A percentile compares a stretch with the other conserved stretches of the same genome.
These are phyloP conservation scores for Logfia minima DNA, from an alignment of 129 eudicot species.

Conservation along the genomic window DNA sequence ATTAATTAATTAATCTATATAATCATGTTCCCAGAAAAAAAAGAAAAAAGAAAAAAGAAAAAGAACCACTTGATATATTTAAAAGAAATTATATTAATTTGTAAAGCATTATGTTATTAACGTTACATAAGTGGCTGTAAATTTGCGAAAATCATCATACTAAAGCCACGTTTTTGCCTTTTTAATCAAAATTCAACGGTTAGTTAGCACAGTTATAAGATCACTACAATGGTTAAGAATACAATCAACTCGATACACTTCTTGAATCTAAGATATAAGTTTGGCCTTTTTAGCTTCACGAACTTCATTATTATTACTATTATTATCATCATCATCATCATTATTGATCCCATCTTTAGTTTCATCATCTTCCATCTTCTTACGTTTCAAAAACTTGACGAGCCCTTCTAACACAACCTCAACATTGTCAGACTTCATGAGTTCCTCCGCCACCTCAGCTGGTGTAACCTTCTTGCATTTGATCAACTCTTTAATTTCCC, in stretches of 20 bases:
- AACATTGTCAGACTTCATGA: conserved; percentile 52
- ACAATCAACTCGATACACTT: background rate
- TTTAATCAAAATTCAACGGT: no score
- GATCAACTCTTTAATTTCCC: conserved; percentile 53
- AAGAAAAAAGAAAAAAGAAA: no score
- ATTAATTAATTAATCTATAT: no score
- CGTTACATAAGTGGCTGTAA: no score
- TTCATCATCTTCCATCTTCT: background rate
- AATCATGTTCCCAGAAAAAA: no score
- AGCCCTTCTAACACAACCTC: conserved; percentile 51
- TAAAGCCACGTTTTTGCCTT: no score
- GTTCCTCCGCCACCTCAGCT: conserved; percentile 70
- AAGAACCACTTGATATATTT: no score
- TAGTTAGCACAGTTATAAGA: background rate
- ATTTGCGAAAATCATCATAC: no score
- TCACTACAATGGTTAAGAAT: no score
- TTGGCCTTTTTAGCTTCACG: background rate
- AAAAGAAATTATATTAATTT: no score
- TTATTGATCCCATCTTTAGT: background rate
- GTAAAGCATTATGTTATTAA: no score
- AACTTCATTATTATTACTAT: background rate
- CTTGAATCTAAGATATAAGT: background rate
- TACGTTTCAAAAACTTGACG: background rate
- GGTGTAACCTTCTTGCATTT: conserved; percentile 49
- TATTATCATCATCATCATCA: no score